Evolutionary conservation across 495 filamentous ascomycete genomes (phyloP).

Genomic region (Aspergillus sclerotioniger): DNA sequence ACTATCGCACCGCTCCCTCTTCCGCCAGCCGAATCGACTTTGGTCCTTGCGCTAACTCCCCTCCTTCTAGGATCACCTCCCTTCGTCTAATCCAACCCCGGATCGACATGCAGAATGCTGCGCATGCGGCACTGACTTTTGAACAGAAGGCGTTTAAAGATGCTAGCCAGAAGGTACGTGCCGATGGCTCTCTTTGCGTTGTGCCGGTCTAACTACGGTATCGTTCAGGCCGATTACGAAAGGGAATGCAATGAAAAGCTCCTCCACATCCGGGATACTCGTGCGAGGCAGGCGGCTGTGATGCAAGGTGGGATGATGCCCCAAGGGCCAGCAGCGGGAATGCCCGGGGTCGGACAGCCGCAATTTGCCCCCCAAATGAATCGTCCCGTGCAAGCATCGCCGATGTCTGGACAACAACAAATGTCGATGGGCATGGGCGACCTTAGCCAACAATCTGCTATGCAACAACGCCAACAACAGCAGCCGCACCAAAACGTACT

Average conservation of each 20-base stretch:
- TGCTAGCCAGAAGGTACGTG: slow-evolving; percentile 42
- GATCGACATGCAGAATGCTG: slow-evolving; percentile 36
- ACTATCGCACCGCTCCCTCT: slow-evolving; percentile 1
- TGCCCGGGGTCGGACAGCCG: slow-evolving; percentile 37
- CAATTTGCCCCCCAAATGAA: slow-evolving; percentile 54
- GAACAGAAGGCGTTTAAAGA: slow-evolving; percentile 49
- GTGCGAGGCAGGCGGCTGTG: slow-evolving; percentile 44
- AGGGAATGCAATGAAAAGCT: slow-evolving; percentile 49
- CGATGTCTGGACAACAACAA: slow-evolving; percentile 43
- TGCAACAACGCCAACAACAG: slow-evolving; percentile 34
- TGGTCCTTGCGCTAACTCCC: slow-evolving; percentile 5
- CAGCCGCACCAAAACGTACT: slow-evolving; percentile 32
- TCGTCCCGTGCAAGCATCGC: slow-evolving; percentile 52
- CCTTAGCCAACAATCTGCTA: slow-evolving; percentile 37
- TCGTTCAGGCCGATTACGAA: slow-evolving; percentile 44
- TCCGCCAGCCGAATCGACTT: neutral
- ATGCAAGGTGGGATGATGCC: slow-evolving; percentile 47
- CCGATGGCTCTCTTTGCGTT: slow-evolving; percentile 2
- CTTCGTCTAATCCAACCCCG: slow-evolving; percentile 51
- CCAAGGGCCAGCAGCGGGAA: slow-evolving; percentile 28
- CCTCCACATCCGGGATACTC: slow-evolving; percentile 45
- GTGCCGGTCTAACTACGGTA: slow-evolving; percentile 5
- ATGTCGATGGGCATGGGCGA: slow-evolving; percentile 48
- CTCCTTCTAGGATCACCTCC: slow-evolving; percentile 40
- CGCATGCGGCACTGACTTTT: slow-evolving; percentile 47